phyloP scores from a whole-genome alignment of 495 filamentous ascomycete species.

The Pyrenula aspistea region DNA sequence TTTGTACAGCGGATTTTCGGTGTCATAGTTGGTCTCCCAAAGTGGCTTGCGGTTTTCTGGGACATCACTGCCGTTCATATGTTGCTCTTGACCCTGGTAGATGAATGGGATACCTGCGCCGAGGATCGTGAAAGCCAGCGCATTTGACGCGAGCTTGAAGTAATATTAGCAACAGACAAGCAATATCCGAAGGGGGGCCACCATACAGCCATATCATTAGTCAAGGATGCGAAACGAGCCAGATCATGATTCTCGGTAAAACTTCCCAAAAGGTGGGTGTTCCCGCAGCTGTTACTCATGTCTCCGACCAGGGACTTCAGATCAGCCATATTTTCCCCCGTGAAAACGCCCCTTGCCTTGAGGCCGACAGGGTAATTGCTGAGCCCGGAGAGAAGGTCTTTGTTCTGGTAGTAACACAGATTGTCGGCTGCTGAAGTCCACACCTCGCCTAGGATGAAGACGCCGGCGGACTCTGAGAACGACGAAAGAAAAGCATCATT shows the following conservation, averaged over 20 bases:
- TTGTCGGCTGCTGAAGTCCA: constrained; percentile 42
- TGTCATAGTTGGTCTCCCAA: constrained; percentile 48
- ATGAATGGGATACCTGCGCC: constrained; percentile 44
- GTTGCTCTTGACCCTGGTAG: constrained; percentile 57
- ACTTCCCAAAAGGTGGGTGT: constrained; percentile 44
- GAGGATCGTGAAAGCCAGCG: constrained; percentile 54
- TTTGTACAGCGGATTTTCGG: constrained; percentile 40
- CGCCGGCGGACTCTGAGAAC: constrained; percentile 46
- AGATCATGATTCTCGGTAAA: constrained; percentile 64
- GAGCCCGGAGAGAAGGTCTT: constrained; percentile 37
- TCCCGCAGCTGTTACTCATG: constrained; percentile 32
- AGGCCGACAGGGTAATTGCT: constrained; percentile 56
- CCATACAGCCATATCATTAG: constrained; percentile 26
- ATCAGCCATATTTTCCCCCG: constrained; percentile 31
- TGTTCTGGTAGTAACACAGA: constrained; percentile 46
- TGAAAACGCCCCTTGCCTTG: constrained; percentile 39
- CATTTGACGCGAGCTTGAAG: constrained; percentile 40
- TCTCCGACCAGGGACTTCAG: constrained; percentile 34
- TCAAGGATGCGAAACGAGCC: constrained; percentile 39
- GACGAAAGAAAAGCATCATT: constrained; percentile 46
- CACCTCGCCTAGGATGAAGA: constrained; percentile 56
- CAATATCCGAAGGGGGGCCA: background rate
- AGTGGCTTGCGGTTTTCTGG: constrained; percentile 58
- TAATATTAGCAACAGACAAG: constrained; percentile 10
- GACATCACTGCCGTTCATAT: constrained; percentile 41